These are phyloP conservation scores for Hortiboletus campestris DNA, from an alignment of 768 basidiomycete species.

Conservation along the genomic window DNA sequence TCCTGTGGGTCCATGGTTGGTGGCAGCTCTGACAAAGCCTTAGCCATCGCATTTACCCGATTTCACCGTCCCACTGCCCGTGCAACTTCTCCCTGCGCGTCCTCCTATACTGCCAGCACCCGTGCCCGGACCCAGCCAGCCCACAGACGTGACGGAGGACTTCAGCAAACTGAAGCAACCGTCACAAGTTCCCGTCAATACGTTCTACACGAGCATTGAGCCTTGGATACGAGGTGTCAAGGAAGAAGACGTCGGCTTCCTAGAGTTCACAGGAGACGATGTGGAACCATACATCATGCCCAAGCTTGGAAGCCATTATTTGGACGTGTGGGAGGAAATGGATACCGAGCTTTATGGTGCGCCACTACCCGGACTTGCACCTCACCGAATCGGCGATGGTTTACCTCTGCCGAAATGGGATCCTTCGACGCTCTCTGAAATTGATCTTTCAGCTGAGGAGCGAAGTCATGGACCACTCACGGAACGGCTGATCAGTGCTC, in stretches of 20 bases:
- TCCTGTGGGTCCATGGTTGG: background rate
- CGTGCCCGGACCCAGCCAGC: conserved; percentile 77
- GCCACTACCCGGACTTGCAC: conserved; percentile 41
- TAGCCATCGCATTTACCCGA: conserved; percentile 49
- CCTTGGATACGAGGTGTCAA: conserved; percentile 86
- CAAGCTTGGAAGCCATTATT: conserved; percentile 80
- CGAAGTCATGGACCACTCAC: conserved; percentile 85
- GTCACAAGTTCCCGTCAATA: conserved; percentile 62
- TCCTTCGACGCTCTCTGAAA: conserved; percentile 74
- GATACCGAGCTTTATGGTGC: conserved; percentile 57
- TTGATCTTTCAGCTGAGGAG: conserved; percentile 67
- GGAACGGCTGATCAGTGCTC: conserved; percentile 75
- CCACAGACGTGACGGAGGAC: conserved; percentile 82
- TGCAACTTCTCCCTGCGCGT: conserved; percentile 54
- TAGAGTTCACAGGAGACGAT: conserved; percentile 90
- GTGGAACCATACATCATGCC: conserved; percentile 86
- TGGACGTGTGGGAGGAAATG: conserved; percentile 91
- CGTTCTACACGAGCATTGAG: conserved; percentile 88
- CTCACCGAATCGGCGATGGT: conserved; percentile 35
- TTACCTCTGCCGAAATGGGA: conserved; percentile 69
- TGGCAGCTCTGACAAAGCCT: conserved; percentile 12
- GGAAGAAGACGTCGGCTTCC: conserved; percentile 94
- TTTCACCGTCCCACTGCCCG: conserved; percentile 53
- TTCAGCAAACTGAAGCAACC: conserved; percentile 83
- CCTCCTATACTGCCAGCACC: conserved; percentile 64